These are phyloP conservation scores for Calophaca sinica DNA, from an alignment of 306 rosid genomes.

Conservation along the genomic window DNA sequence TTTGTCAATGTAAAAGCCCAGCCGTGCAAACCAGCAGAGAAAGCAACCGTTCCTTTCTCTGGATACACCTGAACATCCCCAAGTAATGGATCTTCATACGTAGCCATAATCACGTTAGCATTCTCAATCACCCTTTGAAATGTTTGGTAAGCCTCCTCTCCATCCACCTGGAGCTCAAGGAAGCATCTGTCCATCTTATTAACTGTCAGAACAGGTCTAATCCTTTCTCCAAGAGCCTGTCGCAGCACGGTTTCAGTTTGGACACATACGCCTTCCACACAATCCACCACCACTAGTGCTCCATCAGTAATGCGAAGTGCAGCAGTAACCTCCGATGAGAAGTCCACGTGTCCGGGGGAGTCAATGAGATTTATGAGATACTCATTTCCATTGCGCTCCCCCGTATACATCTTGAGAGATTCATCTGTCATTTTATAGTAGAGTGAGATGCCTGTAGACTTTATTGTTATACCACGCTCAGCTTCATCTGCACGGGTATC, in stretches of 20 bases:
- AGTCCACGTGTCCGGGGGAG: slow-evolving; percentile 92
- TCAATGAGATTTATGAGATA: slow-evolving; percentile 93
- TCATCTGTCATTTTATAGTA: slow-evolving; percentile 81
- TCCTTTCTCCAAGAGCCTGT: slow-evolving; percentile 93
- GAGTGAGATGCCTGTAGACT: slow-evolving; percentile 93
- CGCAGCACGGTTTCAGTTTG: slow-evolving; percentile 92
- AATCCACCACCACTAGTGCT: slow-evolving; percentile 93
- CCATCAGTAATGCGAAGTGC: slow-evolving; percentile 96
- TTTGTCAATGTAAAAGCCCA: slow-evolving; percentile 93
- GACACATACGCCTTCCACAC: slow-evolving; percentile 92
- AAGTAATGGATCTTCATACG: slow-evolving; percentile 87
- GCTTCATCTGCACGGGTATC: slow-evolving; percentile 96
- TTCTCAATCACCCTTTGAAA: slow-evolving; percentile 88
- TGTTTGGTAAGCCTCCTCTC: slow-evolving; percentile 88
- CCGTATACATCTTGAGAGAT: slow-evolving; percentile 63
- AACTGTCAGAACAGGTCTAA: slow-evolving; percentile 81
- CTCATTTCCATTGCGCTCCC: slow-evolving; percentile 80
- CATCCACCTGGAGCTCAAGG: slow-evolving; percentile 94
- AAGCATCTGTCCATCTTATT: slow-evolving; percentile 97
- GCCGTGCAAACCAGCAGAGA: slow-evolving; percentile 92
- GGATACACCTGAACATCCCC: slow-evolving; percentile 90
- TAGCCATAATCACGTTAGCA: slow-evolving; percentile 95
- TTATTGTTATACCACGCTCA: slow-evolving; percentile 93
- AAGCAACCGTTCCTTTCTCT: slow-evolving; percentile 92
- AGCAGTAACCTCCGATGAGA: slow-evolving; percentile 95